Conservation (phyloP, 148 eudicot genomes). For the Vaccinium myrtillus region DNA sequence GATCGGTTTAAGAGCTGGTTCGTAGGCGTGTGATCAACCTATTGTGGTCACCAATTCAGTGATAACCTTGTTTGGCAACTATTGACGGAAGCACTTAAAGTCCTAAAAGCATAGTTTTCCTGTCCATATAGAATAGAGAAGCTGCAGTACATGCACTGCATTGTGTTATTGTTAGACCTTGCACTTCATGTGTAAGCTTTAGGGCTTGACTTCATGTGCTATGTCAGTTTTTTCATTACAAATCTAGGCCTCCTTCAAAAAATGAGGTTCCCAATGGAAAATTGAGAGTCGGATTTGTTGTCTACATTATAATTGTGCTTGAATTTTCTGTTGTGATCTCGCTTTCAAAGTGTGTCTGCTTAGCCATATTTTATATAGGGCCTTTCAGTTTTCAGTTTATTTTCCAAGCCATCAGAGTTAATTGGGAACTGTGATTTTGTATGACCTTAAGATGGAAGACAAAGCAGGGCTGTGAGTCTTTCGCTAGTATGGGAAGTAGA, state of each 20-base stretch:
- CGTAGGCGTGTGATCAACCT: background rate
- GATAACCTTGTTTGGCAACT: background rate
- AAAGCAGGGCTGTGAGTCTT: background rate
- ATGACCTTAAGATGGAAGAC: background rate
- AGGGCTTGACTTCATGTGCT: background rate
- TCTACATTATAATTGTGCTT: background rate
- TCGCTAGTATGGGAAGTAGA: background rate
- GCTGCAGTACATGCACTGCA: background rate
- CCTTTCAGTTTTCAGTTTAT: background rate
- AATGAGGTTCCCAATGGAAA: background rate
- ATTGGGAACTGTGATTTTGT: background rate
- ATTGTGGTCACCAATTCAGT: slow-evolving; percentile 2
- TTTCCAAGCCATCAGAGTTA: background rate
- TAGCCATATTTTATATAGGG: background rate
- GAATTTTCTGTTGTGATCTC: background rate
- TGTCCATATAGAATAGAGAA: background rate
- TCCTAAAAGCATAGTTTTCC: no score
- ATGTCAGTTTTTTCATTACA: background rate
- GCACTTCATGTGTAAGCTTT: background rate
- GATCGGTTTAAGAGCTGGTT: background rate
- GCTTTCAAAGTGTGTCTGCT: background rate
- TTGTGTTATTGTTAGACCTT: background rate
- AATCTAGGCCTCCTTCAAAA: background rate
- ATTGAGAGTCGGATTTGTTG: background rate
- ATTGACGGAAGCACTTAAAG: background rate